phyloP scores from a whole-genome alignment of 1,139 yeast species.

The Blastobotrys elegans region DNA sequence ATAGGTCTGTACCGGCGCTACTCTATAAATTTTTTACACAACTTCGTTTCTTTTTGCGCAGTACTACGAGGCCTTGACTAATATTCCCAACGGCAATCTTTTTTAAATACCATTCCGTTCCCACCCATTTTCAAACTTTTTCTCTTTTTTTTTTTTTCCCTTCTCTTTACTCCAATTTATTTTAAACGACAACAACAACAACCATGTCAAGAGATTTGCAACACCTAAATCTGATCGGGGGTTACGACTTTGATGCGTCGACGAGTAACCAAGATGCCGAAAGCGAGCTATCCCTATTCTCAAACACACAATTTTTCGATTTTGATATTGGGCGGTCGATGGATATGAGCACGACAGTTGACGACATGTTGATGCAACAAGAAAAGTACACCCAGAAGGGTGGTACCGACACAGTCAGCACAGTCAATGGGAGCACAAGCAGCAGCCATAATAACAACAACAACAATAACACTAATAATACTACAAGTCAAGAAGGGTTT shows the following conservation, averaged over 20 bases:
- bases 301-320: slow-evolving; percentile 42
- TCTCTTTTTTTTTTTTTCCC: neutral
- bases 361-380: slow-evolving; percentile 38
- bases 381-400: slow-evolving; percentile 34
- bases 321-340: slow-evolving; percentile 41
- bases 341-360: slow-evolving; percentile 38
- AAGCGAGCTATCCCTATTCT: slow-evolving; percentile 39
- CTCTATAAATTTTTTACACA: too few relatives aligned
- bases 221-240: neutral
- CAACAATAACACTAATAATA: slow-evolving; percentile 14
- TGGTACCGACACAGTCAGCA: slow-evolving; percentile 1
- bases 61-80: too few relatives aligned
- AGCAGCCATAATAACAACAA: too few relatives aligned
- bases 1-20: too few relatives aligned
- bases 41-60: too few relatives aligned
- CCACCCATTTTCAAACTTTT: too few relatives aligned
- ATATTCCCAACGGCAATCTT: too few relatives aligned
- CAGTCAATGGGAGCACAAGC: neutral
- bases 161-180: neutral
- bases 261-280: neutral
- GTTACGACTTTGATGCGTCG: slow-evolving; percentile 1
- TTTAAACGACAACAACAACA: neutral
- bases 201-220: slow-evolving; percentile 2
- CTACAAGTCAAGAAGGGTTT: neutral
- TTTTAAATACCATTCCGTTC: too few relatives aligned